Evolutionary conservation across 371 early-diverging fungal genomes (phyloP), one percentile per base, ranked within the genome.

Genomic region (Mortierella sp.): DNA sequence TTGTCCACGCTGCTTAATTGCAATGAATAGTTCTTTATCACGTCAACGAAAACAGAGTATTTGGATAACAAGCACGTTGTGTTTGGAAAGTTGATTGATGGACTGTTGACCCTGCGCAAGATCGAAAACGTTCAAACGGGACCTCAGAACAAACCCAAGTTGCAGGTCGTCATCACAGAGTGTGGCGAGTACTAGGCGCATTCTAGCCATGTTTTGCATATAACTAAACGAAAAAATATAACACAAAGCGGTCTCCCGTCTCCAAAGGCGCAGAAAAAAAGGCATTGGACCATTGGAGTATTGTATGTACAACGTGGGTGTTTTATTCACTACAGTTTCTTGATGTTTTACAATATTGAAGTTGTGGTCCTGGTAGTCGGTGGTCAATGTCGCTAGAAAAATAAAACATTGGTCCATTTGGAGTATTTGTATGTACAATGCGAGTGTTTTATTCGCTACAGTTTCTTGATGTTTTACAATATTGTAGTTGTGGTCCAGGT

Each of bases 61-160:
- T 90, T 99, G 83, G 98, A 99, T 84, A 96, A 96, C 12, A 98
- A 97, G 88, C 98, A 99, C 84, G 94, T 95, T 72, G 96, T 97
- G 2, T 96, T 96, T 91, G 97, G 99, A 55, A 92, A 95, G 68
- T 91, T 99, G 16, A 90, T 97, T 44, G 97, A 97, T 87, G 98
- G 98, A 41, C 88, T 96, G 49, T 89, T 97, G 84, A 96, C 97
- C 5, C 90, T 98, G 35, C 91, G 96, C 75, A 97, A 96, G 88
- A 97, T 99, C 77, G 93, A 97, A 88, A 97, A 96, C 83, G 97
- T 98, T 6, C 94, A 95, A 21, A 97, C 97, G 8, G 98, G 97
- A 18, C 93, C 94, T 0, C 95, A 97, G 81, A 98, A 98, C 90
- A 90, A 93, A 24, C 98, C 98, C 5, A 97, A 95, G 83, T 79